phyloP scores from a whole-genome alignment of 2,329 filamentous ascomycete species.

The Aspergillus proliferans region DNA sequence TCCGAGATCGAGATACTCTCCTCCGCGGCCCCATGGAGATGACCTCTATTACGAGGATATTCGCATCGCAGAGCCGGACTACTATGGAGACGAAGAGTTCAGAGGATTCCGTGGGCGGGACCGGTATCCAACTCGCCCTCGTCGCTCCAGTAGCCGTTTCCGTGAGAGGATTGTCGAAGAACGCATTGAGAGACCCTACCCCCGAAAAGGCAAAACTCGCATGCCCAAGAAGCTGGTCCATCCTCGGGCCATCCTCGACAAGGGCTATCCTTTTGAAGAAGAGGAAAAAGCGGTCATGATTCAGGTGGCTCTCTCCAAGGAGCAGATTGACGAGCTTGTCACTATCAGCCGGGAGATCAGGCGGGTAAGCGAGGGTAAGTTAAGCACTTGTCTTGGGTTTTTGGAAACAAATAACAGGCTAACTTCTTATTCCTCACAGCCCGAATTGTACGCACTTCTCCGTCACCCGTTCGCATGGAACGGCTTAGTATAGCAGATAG shows the following conservation, averaged over 20 bases:
- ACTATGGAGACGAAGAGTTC: slow-evolving; percentile 66
- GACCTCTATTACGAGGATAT: slow-evolving; percentile 56
- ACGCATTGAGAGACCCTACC: slow-evolving; percentile 48
- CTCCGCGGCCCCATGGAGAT: slow-evolving; percentile 55
- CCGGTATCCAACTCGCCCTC: slow-evolving; percentile 41
- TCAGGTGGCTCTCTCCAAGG: slow-evolving; percentile 75
- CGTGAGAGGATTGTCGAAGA: slow-evolving; percentile 25
- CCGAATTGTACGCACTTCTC: slow-evolving; percentile 15
- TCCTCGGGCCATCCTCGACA: slow-evolving; percentile 71
- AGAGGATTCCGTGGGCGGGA: slow-evolving; percentile 61
- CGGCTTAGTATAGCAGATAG: slow-evolving; percentile 20
- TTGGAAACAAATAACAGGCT: neutral
- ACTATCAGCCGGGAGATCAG: slow-evolving; percentile 64
- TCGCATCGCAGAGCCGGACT: slow-evolving; percentile 59
- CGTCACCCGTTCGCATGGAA: slow-evolving; percentile 17
- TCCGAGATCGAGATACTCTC: slow-evolving; percentile 35
- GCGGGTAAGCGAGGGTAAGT: slow-evolving; percentile 28
- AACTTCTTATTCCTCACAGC: slow-evolving; percentile 11
- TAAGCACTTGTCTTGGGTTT: slow-evolving; percentile 6
- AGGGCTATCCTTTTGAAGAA: slow-evolving; percentile 80
- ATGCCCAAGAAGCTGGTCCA: slow-evolving; percentile 77
- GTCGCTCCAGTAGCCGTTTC: slow-evolving; percentile 39
- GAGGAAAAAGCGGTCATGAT: slow-evolving; percentile 77
- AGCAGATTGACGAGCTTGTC: slow-evolving; percentile 87
- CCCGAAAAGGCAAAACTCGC: slow-evolving; percentile 81